Conservation (phyloP, 805 yeast species). For the Yueomyces sinensis region DNA sequence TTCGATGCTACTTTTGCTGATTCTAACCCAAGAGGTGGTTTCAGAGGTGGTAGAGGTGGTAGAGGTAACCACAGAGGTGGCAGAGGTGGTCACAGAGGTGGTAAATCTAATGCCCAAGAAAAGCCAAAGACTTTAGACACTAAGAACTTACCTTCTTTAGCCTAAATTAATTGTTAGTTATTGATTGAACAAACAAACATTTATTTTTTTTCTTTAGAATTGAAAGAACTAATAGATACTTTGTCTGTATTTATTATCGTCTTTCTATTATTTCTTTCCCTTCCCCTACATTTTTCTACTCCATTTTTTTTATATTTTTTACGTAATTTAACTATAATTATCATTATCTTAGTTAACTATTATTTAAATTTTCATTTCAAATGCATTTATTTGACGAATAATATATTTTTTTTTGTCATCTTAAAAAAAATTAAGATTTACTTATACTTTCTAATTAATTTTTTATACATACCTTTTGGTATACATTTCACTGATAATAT, state of each 20-base stretch:
- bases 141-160: constrained; percentile 65
- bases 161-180: constrained; percentile 23
- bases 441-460: background rate
- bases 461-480: background rate
- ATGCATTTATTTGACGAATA: background rate
- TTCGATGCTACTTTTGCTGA: constrained; percentile 62
- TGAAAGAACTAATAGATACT: too few relatives aligned
- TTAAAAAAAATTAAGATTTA: too few relatives aligned
- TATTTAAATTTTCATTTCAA: background rate
- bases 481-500: background rate
- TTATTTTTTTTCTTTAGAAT: too few relatives aligned
- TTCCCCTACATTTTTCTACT: background rate
- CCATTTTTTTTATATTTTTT: background rate
- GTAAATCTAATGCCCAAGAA: constrained; percentile 6
- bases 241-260: too few relatives aligned
- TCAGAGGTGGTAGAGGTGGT: constrained; percentile 21
- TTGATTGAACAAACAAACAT: too few relatives aligned
- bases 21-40: constrained; percentile 27
- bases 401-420: background rate
- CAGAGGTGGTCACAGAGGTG: constrained; percentile 30
- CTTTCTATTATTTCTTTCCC: too few relatives aligned
- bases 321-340: background rate
- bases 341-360: background rate
- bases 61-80: constrained; percentile 25
- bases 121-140: constrained; percentile 35